phyloP scores from a whole-genome alignment of 2,329 filamentous ascomycete species.

The Dactylellina drechsleri region DNA sequence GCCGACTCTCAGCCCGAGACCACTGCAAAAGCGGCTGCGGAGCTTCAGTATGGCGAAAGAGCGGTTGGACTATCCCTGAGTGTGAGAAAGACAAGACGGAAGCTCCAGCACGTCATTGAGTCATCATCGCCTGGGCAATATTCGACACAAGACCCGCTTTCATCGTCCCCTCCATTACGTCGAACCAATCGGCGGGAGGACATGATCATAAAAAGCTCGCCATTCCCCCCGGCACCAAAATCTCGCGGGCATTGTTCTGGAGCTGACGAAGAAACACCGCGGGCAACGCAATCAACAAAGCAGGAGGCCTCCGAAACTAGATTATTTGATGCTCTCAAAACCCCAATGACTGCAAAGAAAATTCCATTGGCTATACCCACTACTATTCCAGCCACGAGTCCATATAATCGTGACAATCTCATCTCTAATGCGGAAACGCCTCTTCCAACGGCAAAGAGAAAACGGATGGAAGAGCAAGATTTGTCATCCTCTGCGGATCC shows the following conservation, averaged over 20 bases:
- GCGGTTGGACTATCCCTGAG: no score
- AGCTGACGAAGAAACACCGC: conserved; percentile 6
- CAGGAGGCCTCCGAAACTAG: conserved; percentile 3
- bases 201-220: conserved; percentile 1
- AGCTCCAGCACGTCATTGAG: not conserved
- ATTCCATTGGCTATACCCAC: conserved; percentile 22
- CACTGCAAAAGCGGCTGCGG: conserved; percentile 11
- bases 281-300: not conserved
- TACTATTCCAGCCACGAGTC: conserved; percentile 34
- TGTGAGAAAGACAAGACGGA: not conserved
- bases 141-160: conserved; percentile 13
- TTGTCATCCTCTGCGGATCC: conserved; percentile 3
- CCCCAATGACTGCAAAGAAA: conserved; percentile 19
- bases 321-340: conserved; percentile 11
- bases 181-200: conserved; percentile 11
- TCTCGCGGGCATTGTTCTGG: not conserved
- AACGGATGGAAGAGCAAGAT: not conserved
- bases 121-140: not conserved
- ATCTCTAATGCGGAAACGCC: conserved; percentile 23
- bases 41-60: not conserved
- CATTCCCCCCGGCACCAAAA: conserved; percentile 1
- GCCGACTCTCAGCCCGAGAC: conserved; percentile 33
- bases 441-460: conserved; percentile 12
- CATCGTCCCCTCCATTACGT: conserved; percentile 30
- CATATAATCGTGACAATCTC: conserved; percentile 29